Percentiles rank a stretch among this genome's conserved stretches.
Conservation (phyloP, 805 yeast genomes). For the Wickerhamomyces ciferrii region DNA sequence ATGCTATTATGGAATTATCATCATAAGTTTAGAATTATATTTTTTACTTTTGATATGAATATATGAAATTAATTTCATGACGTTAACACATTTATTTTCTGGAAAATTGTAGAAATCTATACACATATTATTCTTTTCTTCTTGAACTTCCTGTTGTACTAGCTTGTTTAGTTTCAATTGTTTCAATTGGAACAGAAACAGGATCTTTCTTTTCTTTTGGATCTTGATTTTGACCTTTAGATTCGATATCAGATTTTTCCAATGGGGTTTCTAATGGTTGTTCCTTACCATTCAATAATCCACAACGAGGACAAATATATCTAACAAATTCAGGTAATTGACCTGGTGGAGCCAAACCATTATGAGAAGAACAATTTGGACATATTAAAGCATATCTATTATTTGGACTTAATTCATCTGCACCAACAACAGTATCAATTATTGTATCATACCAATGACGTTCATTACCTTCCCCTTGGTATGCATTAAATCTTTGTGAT, state of each 20-base stretch:
- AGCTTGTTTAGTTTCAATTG: not conserved
- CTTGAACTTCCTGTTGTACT: not conserved
- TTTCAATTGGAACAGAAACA: not conserved
- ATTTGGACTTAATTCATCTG: constrained; percentile 57
- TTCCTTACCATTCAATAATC: constrained; percentile 27
- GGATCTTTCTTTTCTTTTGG: not conserved
- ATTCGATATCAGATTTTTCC: no score
- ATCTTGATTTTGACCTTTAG: not conserved
- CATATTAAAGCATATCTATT: constrained; percentile 72
- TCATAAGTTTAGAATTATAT: constrained; percentile 4
- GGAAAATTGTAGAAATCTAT: not conserved
- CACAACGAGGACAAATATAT: constrained; percentile 67
- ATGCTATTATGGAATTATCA: constrained; percentile 84
- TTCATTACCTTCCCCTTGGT: constrained; percentile 8
- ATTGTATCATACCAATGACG: constrained; percentile 34
- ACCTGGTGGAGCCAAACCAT: constrained; percentile 80
- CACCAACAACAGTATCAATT: constrained; percentile 45
- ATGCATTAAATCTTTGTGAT: constrained; percentile 1
- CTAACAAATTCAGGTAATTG: constrained; percentile 41
- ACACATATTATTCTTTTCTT: not conserved
- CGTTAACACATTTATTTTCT: not conserved
- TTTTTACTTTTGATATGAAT: not conserved
- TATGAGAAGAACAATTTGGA: constrained; percentile 57
- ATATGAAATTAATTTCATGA: not conserved
- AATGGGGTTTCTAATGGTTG: not conserved